Base-by-base conservation (phyloP, 495 filamentous ascomycete genomes). In the Aspergillus leporis region DNA sequence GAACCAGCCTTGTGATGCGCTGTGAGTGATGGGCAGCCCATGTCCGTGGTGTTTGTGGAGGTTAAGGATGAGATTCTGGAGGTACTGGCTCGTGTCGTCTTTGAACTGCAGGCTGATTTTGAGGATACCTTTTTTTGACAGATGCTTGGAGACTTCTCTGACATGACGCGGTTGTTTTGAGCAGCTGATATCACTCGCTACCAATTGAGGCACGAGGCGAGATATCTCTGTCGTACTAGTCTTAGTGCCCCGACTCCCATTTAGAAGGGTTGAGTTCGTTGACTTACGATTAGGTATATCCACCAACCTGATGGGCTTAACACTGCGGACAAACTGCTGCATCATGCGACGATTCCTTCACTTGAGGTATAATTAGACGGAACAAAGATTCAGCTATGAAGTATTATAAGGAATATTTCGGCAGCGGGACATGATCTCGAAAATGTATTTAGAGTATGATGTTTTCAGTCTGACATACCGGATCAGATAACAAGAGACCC, bases 21-120 rank as follows among this genome's bases (percentile, higher is more conserved):
- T 73, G 58, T 78, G 74, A n/a, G 66, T 62, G 14, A 75, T 63
- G 0, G 72, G 66, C 9, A 65, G 55, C 0, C 74, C 72, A 31
- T 77, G 74, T 1, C 21, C 41, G 51, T 73, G 64, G 21, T 64
- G 13, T 45, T 56, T 52, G 45, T 74, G 65, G 1, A 76, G 69
- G 19, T 56, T 69, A 0, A 58, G 14, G 25, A 77, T 46, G 4
- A 77, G 59, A 2, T 64, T 22, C 16, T 66, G 56, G 4, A 76
- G 59, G 52, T 74, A 76, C 4, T 18, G 23, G 50, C 73, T 70
- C 0, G 64, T 53, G 4, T 61, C 43, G 47, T 73, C 73, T 0
- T 0, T 3, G 40, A 75, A 76, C 2, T 47, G 52, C 0, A 71
- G 63, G 19, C 55, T 60, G 19, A 73, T 38, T 56, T 72, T 66